Evolutionary conservation across 1,284 basidiomycete species (phyloP), one percentile per base, ranked within the genome.

Genomic region (Gomphus sp.): DNA sequence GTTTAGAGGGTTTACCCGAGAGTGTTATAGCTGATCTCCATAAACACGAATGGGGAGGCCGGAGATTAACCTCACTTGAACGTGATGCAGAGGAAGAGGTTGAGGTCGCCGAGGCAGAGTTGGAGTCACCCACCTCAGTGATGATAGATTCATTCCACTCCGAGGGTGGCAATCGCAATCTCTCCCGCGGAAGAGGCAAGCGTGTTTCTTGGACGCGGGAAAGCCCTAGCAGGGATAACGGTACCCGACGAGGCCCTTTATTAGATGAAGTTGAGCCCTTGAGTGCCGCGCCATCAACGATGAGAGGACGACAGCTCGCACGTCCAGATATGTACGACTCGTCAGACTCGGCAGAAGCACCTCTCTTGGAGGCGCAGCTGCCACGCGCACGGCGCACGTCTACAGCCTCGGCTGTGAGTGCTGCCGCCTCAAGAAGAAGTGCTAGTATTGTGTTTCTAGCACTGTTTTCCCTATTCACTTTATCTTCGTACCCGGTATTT

Each of bases 401-500:
- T 44, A 57, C 36, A n/a, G 36, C 59, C 22, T 53, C 52, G 10
- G 22, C 50, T 50, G 52, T 54, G 33, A 60, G 57, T 61, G 63
- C 59, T 36, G 55, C 18, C 53, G 80, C 83, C 2, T 83, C 80
- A 64, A 77, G 80, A 56, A 80, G 81, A 59, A 79, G 83, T 44
- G 82, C 84, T 16, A 80, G 80, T 2, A 81, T 92, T 74, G 80
- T 91, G 22, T 87, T 92, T 64, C 72, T 92, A 49, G 79, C 85
- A 14, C 74, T 79, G 7, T 89, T 87, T 74, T 77, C 81, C 8
- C 70, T 92, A 58, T 85, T 90, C 64, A 77, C 87, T 0, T 64
- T 91, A 8, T 82, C 86, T 0, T 73, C 78, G 28, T 66, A 82
- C 54, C 68, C 73, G 2, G 70, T 71, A 3, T 69, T 65, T 28